phyloP scores from a whole-genome alignment of 2,329 filamentous ascomycete genomes.

The Madurella mycetomatis region DNA sequence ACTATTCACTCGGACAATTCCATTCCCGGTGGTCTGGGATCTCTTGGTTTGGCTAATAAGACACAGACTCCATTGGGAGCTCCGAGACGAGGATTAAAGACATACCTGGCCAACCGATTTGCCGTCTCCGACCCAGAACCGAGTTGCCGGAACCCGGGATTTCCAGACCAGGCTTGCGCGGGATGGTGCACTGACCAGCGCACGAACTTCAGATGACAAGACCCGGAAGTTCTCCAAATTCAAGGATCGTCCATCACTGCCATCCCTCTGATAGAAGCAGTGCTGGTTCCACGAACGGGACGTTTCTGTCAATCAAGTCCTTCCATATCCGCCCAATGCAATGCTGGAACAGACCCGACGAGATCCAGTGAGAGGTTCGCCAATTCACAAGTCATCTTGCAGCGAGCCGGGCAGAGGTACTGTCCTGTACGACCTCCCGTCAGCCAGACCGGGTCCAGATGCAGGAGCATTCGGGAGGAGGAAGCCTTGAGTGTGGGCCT shows the following conservation, averaged over 20 bases:
- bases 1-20: no score
- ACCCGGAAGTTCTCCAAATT: not conserved
- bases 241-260: not conserved
- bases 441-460: conserved; percentile 16
- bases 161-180: conserved; percentile 7
- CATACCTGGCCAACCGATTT: not conserved
- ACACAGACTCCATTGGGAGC: not conserved
- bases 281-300: no score
- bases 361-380: not conserved
- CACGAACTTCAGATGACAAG: not conserved
- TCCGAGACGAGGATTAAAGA: not conserved
- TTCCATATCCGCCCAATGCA: no score
- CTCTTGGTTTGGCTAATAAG: no score
- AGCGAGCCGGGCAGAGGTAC: not conserved
- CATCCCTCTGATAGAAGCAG: no score
- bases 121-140: conserved; percentile 10
- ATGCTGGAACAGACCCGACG: no score
- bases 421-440: conserved; percentile 8
- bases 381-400: not conserved
- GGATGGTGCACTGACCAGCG: conserved; percentile 18
- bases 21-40: no score
- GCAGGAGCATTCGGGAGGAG: conserved; percentile 11
- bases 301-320: no score
- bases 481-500: conserved; percentile 9
- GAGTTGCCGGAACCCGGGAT: conserved; percentile 15